Evolutionary conservation across 257 asterid genomes (phyloP).

Genomic region (Solanum gandarillasii): DNA sequence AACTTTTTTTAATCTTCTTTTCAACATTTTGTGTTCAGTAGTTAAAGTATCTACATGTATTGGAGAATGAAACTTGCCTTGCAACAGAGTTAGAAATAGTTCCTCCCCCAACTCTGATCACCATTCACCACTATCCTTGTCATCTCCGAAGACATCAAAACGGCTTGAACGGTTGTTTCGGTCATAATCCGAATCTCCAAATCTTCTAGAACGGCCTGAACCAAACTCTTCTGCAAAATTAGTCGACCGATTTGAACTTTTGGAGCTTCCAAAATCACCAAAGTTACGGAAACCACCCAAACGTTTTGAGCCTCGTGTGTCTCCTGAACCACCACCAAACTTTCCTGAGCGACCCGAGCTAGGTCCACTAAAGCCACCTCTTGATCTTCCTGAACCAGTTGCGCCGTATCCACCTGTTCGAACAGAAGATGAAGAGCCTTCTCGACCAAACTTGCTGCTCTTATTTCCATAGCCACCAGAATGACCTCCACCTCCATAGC

Average conservation of each 20-base stretch:
- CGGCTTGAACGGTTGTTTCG: slow-evolving; percentile 19
- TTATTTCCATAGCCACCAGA: slow-evolving; percentile 30
- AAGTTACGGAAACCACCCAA: slow-evolving; percentile 38
- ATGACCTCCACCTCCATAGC: too few species aligned
- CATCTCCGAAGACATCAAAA: slow-evolving; percentile 28
- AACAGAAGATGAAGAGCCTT: slow-evolving; percentile 11
- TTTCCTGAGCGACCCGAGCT: slow-evolving; percentile 33
- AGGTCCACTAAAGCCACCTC: slow-evolving; percentile 41
- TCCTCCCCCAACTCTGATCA: slow-evolving; percentile 10
- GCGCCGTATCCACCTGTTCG: slow-evolving; percentile 38
- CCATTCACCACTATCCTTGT: slow-evolving; percentile 6
- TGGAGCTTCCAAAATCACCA: slow-evolving; percentile 34
- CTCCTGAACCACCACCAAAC: slow-evolving; percentile 18
- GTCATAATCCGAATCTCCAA: slow-evolving; percentile 21
- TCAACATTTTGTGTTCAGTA: not conserved
- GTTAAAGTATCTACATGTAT: not conserved
- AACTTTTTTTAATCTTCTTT: not conserved
- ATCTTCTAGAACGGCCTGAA: slow-evolving; percentile 39
- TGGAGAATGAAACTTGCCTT: slow-evolving; percentile 10
- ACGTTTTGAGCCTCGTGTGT: slow-evolving; percentile 12
- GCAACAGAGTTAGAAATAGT: not conserved
- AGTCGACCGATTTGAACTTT: slow-evolving; percentile 29
- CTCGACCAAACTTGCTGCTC: slow-evolving; percentile 24
- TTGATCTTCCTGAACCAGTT: slow-evolving; percentile 22
- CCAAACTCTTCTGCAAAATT: slow-evolving; percentile 39